A percentile compares a stretch with the other conserved stretches of the same genome.
Evolutionary conservation across 805 yeast species (phyloP).

Genomic region (Jamesozyma rosinii): DNA sequence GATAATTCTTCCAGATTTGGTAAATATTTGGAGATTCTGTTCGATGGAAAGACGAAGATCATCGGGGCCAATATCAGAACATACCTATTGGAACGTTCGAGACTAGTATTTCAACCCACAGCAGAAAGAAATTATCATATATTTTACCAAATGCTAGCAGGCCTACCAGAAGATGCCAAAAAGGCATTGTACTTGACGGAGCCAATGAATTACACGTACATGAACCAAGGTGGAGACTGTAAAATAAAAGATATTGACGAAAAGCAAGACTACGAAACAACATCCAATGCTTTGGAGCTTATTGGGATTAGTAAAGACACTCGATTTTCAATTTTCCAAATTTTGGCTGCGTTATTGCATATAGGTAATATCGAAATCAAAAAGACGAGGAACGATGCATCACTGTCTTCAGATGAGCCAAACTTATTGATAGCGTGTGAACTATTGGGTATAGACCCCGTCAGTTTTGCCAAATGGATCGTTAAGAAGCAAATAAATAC

Average conservation of each 20-base stretch:
- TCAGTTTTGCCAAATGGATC: slow-evolving; percentile 78
- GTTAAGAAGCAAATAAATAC: slow-evolving; percentile 86
- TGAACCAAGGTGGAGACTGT: slow-evolving; percentile 79
- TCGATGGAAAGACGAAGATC: slow-evolving; percentile 66
- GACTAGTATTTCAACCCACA: slow-evolving; percentile 86
- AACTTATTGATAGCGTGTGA: slow-evolving; percentile 75
- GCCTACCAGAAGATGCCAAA: slow-evolving; percentile 48
- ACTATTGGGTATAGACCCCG: slow-evolving; percentile 70
- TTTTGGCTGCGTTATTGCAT: slow-evolving; percentile 82
- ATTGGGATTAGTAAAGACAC: slow-evolving; percentile 59
- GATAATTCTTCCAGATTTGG: slow-evolving; percentile 95
- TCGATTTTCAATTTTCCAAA: slow-evolving; percentile 63
- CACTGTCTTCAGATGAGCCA: slow-evolving; percentile 77
- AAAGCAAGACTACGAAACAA: slow-evolving; percentile 60
- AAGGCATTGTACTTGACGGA: slow-evolving; percentile 49
- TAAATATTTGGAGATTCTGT: slow-evolving; percentile 83
- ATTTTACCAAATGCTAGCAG: slow-evolving; percentile 80
- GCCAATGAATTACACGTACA: slow-evolving; percentile 65
- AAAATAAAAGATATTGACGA: slow-evolving; percentile 77
- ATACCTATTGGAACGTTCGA: slow-evolving; percentile 82
- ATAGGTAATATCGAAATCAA: slow-evolving; percentile 86
- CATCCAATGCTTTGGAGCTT: slow-evolving; percentile 64
- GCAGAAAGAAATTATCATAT: slow-evolving; percentile 90
- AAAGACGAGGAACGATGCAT: slow-evolving; percentile 78
- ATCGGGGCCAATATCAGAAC: slow-evolving; percentile 94